Evolutionary conservation across 306 rosid species (phyloP), one percentile per base, ranked within the genome.

Genomic region (Boehmeria nivea): DNA sequence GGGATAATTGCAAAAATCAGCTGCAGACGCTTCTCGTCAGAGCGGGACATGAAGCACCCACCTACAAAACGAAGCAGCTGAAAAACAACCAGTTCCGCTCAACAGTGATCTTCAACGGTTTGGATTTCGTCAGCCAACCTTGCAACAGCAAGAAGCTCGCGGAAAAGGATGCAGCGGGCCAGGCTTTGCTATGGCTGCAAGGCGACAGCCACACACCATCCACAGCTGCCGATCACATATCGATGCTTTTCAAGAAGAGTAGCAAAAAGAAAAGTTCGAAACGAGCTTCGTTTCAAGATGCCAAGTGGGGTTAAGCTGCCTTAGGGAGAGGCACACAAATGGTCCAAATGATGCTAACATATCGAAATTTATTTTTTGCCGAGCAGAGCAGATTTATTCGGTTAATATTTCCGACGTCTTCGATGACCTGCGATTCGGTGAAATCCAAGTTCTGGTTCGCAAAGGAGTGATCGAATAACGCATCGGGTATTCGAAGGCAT

Each of bases 91-190:
- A 78, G 69, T 93, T 82, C 68, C 71, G 84, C 20, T 79, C 96
- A 43, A 85, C 89, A 3, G 94, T 93, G 67, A 71, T 73, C 34
- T 87, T 93, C 77, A 93, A 87, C 13, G 99, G 96, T 59, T 76
- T 87, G 74, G 59, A 87, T 58, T 85, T 93, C 72, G 74, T 38
- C 6, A 95, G 99, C 54, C 75, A 73, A 69, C 84, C 89, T 46
- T 72, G 81, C 66, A 51, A 44, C 72, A 77, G 66, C 75, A 93
- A 77, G 78, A 91, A 87, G 74, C 68, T 66, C 50, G 94, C 99
- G 12, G 96, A 93, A 70, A 93, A 79, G 68, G 76, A 82, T 6
- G 96, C 95, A 16, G 99, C 99, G 53, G 65, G 78, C 12, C 89
- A 85, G 79, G 99, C 95, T 65, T 57, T 93, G 59, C 76, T 73